Evolutionary conservation across 73 alveolate species (phyloP).

Genomic region (Paramecium bursaria): DNA sequence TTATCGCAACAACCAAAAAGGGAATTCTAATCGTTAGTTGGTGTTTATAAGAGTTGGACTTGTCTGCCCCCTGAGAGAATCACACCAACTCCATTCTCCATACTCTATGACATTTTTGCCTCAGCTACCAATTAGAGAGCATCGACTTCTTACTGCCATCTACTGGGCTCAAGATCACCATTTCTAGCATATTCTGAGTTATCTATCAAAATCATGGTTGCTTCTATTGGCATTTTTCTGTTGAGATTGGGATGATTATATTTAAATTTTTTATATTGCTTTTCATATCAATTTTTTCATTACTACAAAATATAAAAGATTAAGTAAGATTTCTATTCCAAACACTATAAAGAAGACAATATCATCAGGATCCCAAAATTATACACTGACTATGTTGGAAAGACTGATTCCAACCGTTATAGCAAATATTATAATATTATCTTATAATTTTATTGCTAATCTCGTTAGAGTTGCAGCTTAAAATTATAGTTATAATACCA

Average conservation of each 20-base stretch:
- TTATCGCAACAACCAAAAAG: constrained; percentile 57
- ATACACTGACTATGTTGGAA: too few relatives aligned
- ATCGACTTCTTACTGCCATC: constrained; percentile 91
- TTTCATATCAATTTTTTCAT: too few relatives aligned
- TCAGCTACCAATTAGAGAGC: constrained; percentile 87
- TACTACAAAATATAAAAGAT: too few relatives aligned
- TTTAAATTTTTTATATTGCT: too few relatives aligned
- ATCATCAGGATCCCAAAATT: too few relatives aligned
- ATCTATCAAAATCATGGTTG: constrained; percentile 80
- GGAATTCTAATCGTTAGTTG: constrained; percentile 84
- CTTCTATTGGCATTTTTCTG: constrained; percentile 72
- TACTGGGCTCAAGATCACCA: constrained; percentile 92
- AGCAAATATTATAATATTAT: too few relatives aligned
- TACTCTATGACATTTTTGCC: constrained; percentile 85
- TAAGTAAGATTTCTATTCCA: too few relatives aligned
- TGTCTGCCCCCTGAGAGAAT: constrained; percentile 95
- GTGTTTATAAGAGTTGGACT: constrained; percentile 85
- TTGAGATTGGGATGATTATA: background rate
- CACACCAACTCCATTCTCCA: constrained; percentile 94
- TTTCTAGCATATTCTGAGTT: constrained; percentile 96
- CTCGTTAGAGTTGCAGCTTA: too few relatives aligned
- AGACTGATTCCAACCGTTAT: too few relatives aligned
- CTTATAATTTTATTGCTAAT: too few relatives aligned
- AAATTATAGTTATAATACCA: too few relatives aligned
- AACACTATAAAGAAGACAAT: too few relatives aligned